Base-by-base conservation (phyloP, 2,329 filamentous ascomycete genomes). In the Phaeophleospora eucalypticola region DNA sequence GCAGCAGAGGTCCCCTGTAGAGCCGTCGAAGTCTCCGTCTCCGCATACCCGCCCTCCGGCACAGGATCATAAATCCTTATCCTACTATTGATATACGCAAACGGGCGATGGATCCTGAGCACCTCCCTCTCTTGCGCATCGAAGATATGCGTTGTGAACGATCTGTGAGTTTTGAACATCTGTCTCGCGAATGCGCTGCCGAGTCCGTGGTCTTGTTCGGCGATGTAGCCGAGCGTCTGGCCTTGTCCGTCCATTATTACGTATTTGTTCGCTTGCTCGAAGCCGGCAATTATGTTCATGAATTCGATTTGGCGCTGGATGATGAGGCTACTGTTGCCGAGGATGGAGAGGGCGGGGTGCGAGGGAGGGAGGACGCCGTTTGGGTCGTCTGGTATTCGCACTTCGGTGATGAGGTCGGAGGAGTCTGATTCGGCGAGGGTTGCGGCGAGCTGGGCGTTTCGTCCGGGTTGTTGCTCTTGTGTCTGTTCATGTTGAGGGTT, bases 221-320 rank as follows among this genome's bases (percentile, higher is more conserved):
- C 81, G 59, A 84, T 76, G 55, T 81, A 84, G 10, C 81, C 81
- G 36, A 84, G 72, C 52, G 82, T 81, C 48, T 79, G 77, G 4
- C 81, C 81, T 43, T 77, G 71, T 2, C 79, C 79, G 65, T 83
- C 78, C 72, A 83, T 77, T 40, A 84, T 82, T 12, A 82, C 74
- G 60, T 84, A 84, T 61, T 75, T 74, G 58, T 84, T 84, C 10
- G 81, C 80, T 62, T 84, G 81, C 63, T 84, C 81, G 54, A 83
- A 83, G 1, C 81, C 81, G 63, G 83, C 67, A 58, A 84, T 71
- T 8, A 84, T 70, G 62, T 83, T 84, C 77, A 83, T 81, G 68
- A 83, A 74, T 59, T 84, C 81, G 20, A 84, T 59, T 57, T 84
- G 80, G 24, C 81, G 70, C 54, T 83, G 80, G 8, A 84, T 73